Evolutionary conservation across 176 grass and related monocot species (phyloP).

Genomic region (Avena sativa): DNA sequence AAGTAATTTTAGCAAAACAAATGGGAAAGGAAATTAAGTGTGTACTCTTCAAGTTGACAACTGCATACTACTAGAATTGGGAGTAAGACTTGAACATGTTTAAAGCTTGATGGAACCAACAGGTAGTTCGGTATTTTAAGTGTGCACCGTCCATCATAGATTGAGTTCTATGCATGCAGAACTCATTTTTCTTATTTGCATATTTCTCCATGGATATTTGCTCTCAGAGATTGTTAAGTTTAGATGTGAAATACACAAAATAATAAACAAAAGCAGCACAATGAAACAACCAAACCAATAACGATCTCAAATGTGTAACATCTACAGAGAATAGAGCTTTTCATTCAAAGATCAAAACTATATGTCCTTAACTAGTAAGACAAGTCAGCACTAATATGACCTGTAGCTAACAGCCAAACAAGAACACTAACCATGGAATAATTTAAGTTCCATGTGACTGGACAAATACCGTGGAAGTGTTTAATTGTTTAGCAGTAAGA

Average conservation of each 20-base stretch:
- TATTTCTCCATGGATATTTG: not conserved
- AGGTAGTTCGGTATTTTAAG: not conserved
- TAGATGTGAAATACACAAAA: slow-evolving; percentile 24
- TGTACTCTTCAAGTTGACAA: slow-evolving; percentile 9
- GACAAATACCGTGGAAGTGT: not conserved
- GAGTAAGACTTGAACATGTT: slow-evolving; percentile 4
- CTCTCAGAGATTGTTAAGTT: slow-evolving; percentile 21
- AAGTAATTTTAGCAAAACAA: slow-evolving; percentile 16
- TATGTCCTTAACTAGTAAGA: slow-evolving; percentile 21
- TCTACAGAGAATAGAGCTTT: slow-evolving; percentile 11
- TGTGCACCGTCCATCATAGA: slow-evolving; percentile 15
- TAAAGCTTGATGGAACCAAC: slow-evolving; percentile 28
- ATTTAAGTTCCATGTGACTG: slow-evolving; percentile 10
- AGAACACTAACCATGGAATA: slow-evolving; percentile 19
- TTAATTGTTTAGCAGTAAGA: slow-evolving; percentile 39
- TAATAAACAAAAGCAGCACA: not conserved
- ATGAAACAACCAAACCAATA: slow-evolving; percentile 3
- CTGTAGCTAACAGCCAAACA: slow-evolving; percentile 5
- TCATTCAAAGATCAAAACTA: slow-evolving; percentile 18
- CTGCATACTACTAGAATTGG: not conserved
- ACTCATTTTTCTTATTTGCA: slow-evolving; percentile 5
- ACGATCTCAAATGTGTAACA: not conserved
- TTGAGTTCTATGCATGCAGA: slow-evolving; percentile 23
- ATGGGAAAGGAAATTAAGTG: not conserved
- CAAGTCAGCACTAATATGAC: slow-evolving; percentile 9